A percentile compares a stretch with the other conserved stretches of the same genome.
These are phyloP conservation scores for Cynara cardunculus DNA, from an alignment of 129 eudicot genomes.

Conservation along the genomic window DNA sequence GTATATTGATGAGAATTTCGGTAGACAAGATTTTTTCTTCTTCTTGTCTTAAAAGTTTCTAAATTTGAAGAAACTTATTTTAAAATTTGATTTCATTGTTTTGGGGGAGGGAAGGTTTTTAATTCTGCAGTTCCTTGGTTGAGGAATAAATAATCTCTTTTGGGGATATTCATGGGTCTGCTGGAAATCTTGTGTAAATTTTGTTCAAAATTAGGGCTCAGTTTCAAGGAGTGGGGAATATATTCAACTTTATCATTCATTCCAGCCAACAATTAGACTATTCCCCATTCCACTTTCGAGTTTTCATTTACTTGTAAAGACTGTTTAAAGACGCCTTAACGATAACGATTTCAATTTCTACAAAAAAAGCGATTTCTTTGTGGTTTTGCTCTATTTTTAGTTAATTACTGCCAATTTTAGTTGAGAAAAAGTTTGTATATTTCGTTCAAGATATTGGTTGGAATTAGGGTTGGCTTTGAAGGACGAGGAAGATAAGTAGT, in stretches of 20 bases:
- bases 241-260: background rate
- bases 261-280: constrained; percentile 9
- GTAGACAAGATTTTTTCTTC: too few relatives aligned
- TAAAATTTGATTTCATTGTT: constrained; percentile 2
- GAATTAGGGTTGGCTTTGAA: constrained; percentile 27
- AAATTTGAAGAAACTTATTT: background rate
- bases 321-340: background rate
- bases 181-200: background rate
- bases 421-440: background rate
- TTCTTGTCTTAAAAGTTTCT: too few relatives aligned
- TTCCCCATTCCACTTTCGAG: background rate
- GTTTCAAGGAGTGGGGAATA: constrained; percentile 24
- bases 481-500: constrained; percentile 3
- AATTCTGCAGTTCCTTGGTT: background rate
- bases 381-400: background rate
- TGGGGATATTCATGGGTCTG: constrained; percentile 11
- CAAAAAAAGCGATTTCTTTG: background rate
- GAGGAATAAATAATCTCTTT: background rate
- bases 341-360: background rate
- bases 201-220: constrained; percentile 22
- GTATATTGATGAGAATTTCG: constrained; percentile 3
- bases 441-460: background rate
- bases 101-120: background rate
- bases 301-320: background rate
- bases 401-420: background rate